A percentile compares a stretch with the other conserved stretches of the same genome.
Evolutionary conservation across 2,329 filamentous ascomycete species (phyloP).

Genomic region (Gnomoniopsis smithogilvyi): DNA sequence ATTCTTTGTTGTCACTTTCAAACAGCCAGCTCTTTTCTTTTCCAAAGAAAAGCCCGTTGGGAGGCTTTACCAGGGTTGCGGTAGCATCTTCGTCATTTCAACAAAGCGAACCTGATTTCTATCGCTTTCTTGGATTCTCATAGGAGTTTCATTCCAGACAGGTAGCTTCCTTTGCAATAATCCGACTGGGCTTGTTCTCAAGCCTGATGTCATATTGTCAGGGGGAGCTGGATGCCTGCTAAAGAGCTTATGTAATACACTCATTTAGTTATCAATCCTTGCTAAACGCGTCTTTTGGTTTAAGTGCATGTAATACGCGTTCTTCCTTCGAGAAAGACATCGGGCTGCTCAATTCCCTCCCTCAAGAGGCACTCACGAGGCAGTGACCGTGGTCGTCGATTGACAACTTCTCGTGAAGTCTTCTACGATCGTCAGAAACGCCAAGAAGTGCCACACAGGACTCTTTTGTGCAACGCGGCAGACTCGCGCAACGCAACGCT

Average conservation of each 20-base stretch:
- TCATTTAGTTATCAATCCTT: neutral
- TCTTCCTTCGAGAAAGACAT: neutral
- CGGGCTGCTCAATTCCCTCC: neutral
- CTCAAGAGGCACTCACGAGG: neutral
- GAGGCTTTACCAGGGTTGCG: neutral
- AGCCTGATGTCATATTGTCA: neutral
- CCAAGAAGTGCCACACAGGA: neutral
- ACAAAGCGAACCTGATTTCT: neutral
- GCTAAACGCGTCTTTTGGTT: neutral
- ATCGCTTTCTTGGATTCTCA: neutral
- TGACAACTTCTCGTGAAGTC: neutral
- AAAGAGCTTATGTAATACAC: neutral
- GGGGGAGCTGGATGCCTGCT: neutral
- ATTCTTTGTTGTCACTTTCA: neutral
- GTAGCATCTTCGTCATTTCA: neutral
- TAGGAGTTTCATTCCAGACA: neutral
- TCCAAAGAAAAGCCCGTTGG: neutral
- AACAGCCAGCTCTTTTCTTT: neutral
- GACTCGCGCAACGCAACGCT: neutral
- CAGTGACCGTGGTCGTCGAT: neutral
- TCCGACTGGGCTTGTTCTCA: neutral
- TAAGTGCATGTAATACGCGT: neutral
- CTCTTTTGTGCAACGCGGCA: neutral
- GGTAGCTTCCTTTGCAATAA: neutral
- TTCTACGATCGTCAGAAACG: neutral